Conservation (phyloP, 208 protist species). For the Wallacemonas sp. region DNA sequence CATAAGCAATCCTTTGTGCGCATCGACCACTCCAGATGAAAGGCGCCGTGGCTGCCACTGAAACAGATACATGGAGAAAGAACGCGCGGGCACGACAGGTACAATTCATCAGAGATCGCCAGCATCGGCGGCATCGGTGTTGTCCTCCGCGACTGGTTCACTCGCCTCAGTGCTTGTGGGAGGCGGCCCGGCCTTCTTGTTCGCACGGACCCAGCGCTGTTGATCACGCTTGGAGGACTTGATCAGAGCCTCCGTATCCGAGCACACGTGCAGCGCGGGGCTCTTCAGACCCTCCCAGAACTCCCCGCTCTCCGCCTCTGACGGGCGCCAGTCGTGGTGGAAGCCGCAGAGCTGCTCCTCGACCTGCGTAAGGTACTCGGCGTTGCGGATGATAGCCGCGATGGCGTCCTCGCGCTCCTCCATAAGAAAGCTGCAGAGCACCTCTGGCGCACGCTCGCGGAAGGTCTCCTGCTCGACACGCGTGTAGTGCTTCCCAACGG, state of each 20-base stretch:
- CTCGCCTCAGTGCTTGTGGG: background rate
- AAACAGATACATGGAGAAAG: no score
- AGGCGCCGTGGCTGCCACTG: no score
- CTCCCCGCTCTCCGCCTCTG: background rate
- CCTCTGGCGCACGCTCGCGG: constrained; percentile 29
- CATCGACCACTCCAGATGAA: no score
- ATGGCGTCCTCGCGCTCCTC: constrained; percentile 72
- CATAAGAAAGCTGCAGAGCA: constrained; percentile 57
- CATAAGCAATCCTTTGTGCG: no score
- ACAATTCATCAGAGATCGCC: no score
- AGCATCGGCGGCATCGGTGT: background rate
- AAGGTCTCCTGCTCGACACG: constrained; percentile 36
- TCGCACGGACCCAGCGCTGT: constrained; percentile 39
- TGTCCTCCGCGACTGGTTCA: background rate
- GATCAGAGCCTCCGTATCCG: constrained; percentile 31
- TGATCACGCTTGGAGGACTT: constrained; percentile 35
- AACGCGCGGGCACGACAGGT: no score
- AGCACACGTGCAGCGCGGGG: constrained; percentile 27
- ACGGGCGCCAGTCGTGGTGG: constrained; percentile 9
- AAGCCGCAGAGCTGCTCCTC: constrained; percentile 68
- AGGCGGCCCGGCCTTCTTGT: background rate
- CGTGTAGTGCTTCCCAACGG: constrained; percentile 56
- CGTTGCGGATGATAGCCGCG: constrained; percentile 47
- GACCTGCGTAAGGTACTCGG: constrained; percentile 37
- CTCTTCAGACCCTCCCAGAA: constrained; percentile 21